phyloP scores from a whole-genome alignment of 1,284 basidiomycete genomes.

The Ganoderma lingzhi region DNA sequence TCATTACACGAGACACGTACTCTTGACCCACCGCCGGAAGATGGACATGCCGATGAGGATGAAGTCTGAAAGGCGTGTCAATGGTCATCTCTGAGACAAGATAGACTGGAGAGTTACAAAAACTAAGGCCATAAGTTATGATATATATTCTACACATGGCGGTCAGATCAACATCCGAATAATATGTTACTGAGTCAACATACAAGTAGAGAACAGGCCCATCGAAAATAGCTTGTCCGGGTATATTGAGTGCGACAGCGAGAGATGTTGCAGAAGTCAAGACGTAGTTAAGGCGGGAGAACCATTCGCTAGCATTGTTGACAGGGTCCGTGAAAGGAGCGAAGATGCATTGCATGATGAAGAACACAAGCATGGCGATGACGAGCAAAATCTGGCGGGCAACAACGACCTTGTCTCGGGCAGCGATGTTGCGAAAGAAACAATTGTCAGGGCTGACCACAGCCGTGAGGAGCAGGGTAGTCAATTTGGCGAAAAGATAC shows the following conservation, averaged over 20 bases:
- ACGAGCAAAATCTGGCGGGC: slow-evolving; percentile 74
- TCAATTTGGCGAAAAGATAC: slow-evolving; percentile 75
- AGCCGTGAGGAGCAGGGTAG: slow-evolving; percentile 71
- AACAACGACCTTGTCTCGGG: slow-evolving; percentile 59
- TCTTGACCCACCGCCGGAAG: slow-evolving; percentile 63
- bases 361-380: slow-evolving; percentile 65
- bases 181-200: slow-evolving; percentile 38
- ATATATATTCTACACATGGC: slow-evolving; percentile 61
- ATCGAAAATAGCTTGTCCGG: slow-evolving; percentile 60
- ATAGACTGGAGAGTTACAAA: slow-evolving; percentile 53
- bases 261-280: slow-evolving; percentile 70
- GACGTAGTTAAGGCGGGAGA: slow-evolving; percentile 75
- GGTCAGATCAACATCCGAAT: background rate
- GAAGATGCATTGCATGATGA: slow-evolving; percentile 66
- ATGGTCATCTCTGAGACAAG: background rate
- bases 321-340: slow-evolving; percentile 77
- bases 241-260: slow-evolving; percentile 61
- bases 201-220: slow-evolving; percentile 71
- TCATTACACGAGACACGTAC: slow-evolving; percentile 45
- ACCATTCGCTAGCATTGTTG: slow-evolving; percentile 82
- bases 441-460: slow-evolving; percentile 79
- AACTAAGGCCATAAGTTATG: slow-evolving; percentile 70
- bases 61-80: slow-evolving; percentile 55
- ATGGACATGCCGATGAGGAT: slow-evolving; percentile 61
- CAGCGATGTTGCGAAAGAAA: slow-evolving; percentile 62